Evolutionary conservation across 2,329 filamentous ascomycete genomes (phyloP).

Genomic region (Niveomyces coronatus): DNA sequence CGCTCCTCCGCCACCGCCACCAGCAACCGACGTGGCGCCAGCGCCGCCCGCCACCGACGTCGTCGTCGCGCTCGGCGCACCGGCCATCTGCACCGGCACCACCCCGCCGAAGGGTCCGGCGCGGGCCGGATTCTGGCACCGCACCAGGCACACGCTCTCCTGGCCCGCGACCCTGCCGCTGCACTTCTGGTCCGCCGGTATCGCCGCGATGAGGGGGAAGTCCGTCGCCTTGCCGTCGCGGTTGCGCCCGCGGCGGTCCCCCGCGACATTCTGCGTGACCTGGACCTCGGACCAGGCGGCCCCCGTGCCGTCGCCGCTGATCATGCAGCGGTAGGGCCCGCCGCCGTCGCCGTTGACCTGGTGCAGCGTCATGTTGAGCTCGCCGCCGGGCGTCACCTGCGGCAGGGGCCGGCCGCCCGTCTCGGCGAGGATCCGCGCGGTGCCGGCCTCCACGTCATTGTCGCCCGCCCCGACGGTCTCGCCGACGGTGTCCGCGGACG

Average conservation of each 20-base stretch:
- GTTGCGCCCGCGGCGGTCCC: conserved; percentile 28
- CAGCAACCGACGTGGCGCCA: not conserved
- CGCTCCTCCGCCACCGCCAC: not conserved
- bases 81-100: conserved; percentile 41
- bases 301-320: conserved; percentile 50
- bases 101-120: conserved; percentile 55
- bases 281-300: conserved; percentile 40
- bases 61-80: conserved; percentile 12
- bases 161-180: conserved; percentile 50
- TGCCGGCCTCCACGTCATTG: conserved; percentile 48
- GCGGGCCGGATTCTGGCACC: conserved; percentile 49
- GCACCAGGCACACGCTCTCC: conserved; percentile 50
- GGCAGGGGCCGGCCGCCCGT: conserved; percentile 47
- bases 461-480: conserved; percentile 46
- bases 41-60: not conserved
- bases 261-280: conserved; percentile 32
- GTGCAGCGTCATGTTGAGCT: conserved; percentile 52
- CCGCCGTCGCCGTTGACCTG: conserved; percentile 59
- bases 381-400: conserved; percentile 47
- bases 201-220: conserved; percentile 45
- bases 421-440: conserved; percentile 44
- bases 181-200: conserved; percentile 45
- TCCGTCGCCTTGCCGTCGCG: conserved; percentile 29
- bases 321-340: conserved; percentile 55
- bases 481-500: conserved; percentile 40